A percentile compares a stretch with the other conserved stretches of the same genome.
phyloP scores from a whole-genome alignment of 106 monocot species.

The Phalaenopsis aphrodite region DNA sequence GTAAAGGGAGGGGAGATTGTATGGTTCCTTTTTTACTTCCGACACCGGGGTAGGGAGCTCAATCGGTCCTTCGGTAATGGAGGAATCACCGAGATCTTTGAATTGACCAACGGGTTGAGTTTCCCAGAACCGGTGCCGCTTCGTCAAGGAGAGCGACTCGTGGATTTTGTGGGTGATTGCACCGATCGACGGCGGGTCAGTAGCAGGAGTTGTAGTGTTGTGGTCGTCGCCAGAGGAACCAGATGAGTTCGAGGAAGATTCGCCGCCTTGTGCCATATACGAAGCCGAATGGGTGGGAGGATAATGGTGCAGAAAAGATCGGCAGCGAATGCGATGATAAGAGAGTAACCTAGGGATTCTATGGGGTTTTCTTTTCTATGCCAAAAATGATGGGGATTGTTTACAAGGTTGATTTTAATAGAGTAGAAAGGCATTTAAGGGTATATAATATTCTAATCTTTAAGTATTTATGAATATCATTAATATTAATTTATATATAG shows the following conservation, averaged over 20 bases:
- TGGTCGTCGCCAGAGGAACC: conserved; percentile 1
- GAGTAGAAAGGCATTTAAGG: too few species aligned
- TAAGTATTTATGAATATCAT: too few species aligned
- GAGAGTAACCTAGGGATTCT: too few species aligned
- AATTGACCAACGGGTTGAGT: conserved; percentile 90
- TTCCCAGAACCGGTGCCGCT: conserved; percentile 78
- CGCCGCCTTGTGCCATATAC: neutral
- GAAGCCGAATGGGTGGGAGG: neutral
- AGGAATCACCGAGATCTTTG: conserved; percentile 45
- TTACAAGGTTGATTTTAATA: too few species aligned
- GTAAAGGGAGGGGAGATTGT: conserved; percentile 61
- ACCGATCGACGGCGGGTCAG: conserved; percentile 21
- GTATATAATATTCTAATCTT: too few species aligned
- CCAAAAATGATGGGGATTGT: too few species aligned
- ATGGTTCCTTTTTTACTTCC: conserved; percentile 60
- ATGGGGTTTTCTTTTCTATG: too few species aligned
- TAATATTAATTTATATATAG: too few species aligned
- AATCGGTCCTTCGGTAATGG: conserved; percentile 60
- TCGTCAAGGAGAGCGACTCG: conserved; percentile 39
- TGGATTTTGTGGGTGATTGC: conserved; percentile 43
- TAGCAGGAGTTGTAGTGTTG: neutral
- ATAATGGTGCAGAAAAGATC: neutral
- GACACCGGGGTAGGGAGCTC: conserved; percentile 51
- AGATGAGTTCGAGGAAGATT: neutral
- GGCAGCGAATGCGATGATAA: too few species aligned